Percentiles rank a stretch among this genome's conserved stretches.
Evolutionary conservation across 2,329 filamentous ascomycete genomes (phyloP).

Genomic region (Proliferodiscus dingleyae): DNA sequence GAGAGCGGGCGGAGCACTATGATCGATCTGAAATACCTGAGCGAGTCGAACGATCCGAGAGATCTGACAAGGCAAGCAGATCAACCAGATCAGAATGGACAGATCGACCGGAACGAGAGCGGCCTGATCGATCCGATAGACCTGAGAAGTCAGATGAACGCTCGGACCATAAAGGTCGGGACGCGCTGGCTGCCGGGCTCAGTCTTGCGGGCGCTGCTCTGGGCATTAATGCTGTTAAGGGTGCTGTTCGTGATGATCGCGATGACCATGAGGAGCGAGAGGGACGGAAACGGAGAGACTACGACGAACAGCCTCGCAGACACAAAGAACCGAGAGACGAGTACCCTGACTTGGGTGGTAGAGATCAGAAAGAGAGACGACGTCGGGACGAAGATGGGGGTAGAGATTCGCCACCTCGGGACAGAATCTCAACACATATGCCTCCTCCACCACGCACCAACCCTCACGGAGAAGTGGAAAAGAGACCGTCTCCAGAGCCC

Average conservation of each 20-base stretch:
- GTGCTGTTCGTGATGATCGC: constrained; percentile 24
- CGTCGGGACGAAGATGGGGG: constrained; percentile 20
- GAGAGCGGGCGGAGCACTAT: constrained; percentile 14
- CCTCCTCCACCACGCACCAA: constrained; percentile 8
- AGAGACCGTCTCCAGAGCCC: constrained; percentile 10
- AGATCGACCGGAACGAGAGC: constrained; percentile 13
- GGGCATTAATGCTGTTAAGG: constrained; percentile 29
- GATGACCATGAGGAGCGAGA: constrained; percentile 24
- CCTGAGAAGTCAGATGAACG: constrained; percentile 14
- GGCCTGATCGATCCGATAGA: constrained; percentile 8
- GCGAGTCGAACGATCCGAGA: constrained; percentile 11
- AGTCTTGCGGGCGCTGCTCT: constrained; percentile 31
- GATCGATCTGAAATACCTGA: constrained; percentile 10
- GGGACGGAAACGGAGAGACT: constrained; percentile 22
- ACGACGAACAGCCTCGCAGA: constrained; percentile 27
- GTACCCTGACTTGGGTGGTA: constrained; percentile 19
- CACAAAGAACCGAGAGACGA: constrained; percentile 20
- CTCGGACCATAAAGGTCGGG: constrained; percentile 25
- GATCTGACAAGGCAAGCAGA: too few relatives aligned
- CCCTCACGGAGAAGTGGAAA: not conserved
- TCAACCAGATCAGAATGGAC: too few relatives aligned
- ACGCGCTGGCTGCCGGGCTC: constrained; percentile 28
- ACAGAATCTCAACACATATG: constrained; percentile 9
- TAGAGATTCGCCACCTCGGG: not conserved
- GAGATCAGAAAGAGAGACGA: constrained; percentile 22